Evolutionary conservation across 306 rosid genomes (phyloP).

Genomic region (Rubus idaeus): DNA sequence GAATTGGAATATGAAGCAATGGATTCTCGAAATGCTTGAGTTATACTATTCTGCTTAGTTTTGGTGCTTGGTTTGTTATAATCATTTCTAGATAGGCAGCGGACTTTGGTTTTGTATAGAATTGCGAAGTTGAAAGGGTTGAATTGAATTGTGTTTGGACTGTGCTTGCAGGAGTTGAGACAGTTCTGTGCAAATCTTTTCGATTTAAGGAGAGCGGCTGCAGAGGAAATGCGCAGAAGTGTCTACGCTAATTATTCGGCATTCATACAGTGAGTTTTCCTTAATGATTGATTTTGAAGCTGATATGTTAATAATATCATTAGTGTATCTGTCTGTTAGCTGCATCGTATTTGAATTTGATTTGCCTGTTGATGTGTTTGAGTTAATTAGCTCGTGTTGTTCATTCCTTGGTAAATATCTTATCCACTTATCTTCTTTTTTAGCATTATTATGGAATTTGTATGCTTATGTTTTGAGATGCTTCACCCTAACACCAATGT

Average conservation of each 20-base stretch:
- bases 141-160: slow-evolving; percentile 6
- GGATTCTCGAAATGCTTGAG: not conserved
- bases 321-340: not conserved
- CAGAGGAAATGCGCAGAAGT: slow-evolving; percentile 98
- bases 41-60: not conserved
- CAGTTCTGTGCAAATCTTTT: slow-evolving; percentile 82
- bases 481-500: not conserved
- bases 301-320: not conserved
- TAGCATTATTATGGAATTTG: not conserved
- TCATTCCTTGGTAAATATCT: not conserved
- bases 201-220: slow-evolving; percentile 89
- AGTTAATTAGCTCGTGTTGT: not conserved
- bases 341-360: not conserved
- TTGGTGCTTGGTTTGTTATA: not conserved
- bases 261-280: slow-evolving; percentile 77
- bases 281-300: slow-evolving; percentile 14
- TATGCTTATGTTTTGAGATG: not conserved
- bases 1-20: no score
- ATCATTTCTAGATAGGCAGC: not conserved
- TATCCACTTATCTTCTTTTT: not conserved
- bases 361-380: not conserved
- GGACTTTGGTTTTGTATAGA: not conserved
- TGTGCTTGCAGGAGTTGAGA: slow-evolving; percentile 69
- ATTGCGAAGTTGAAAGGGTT: not conserved
- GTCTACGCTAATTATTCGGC: slow-evolving; percentile 98